Conservation (phyloP, 495 filamentous ascomycete species). For the Penicillium canariense region DNA sequence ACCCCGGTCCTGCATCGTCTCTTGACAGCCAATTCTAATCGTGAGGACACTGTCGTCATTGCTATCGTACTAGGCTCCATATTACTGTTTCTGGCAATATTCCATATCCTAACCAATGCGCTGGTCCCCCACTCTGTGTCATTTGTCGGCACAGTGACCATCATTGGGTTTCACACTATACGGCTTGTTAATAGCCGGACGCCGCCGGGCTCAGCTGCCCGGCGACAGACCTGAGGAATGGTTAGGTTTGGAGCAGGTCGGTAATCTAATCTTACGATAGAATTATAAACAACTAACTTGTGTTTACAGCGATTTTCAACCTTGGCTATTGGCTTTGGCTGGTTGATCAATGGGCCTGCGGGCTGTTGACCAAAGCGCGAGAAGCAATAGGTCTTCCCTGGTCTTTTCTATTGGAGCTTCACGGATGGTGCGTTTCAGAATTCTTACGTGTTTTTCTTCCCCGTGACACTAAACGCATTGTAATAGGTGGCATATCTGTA, state of each 20-base stretch:
- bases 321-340: not conserved
- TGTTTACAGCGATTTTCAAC: not conserved
- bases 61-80: not conserved
- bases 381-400: not conserved
- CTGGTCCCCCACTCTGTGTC: not conserved
- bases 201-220: not conserved
- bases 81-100: not conserved
- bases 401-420: not conserved
- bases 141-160: not conserved
- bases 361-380: not conserved
- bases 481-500: not conserved
- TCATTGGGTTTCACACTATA: not conserved
- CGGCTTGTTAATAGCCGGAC: not conserved
- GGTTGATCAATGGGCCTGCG: not conserved
- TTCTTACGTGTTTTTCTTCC: not conserved
- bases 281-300: not conserved
- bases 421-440: not conserved
- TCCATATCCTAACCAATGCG: not conserved
- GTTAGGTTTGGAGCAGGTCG: not conserved
- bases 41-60: not conserved
- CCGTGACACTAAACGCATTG: not conserved
- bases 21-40: not conserved
- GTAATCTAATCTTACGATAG: not conserved
- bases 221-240: not conserved
- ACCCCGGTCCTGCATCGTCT: not conserved